phyloP scores from a whole-genome alignment of 2,329 filamentous ascomycete genomes.

The Hypoxylon sp. region DNA sequence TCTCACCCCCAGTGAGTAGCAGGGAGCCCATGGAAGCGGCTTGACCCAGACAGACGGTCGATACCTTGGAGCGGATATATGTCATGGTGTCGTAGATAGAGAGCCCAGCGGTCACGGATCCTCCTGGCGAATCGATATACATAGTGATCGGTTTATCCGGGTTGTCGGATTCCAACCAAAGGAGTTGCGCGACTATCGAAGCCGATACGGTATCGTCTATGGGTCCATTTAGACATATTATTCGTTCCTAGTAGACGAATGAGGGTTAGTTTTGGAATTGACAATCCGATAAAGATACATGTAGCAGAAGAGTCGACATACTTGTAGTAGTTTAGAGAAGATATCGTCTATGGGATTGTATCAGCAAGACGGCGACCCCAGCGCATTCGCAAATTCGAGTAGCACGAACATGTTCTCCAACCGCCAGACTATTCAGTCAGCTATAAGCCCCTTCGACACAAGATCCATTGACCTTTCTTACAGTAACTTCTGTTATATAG shows the following conservation, averaged over 20 bases:
- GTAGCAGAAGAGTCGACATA: conserved; percentile 47
- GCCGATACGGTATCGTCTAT: conserved; percentile 91
- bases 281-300: conserved; percentile 35
- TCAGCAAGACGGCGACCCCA: conserved; percentile 35
- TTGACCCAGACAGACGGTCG: conserved; percentile 93
- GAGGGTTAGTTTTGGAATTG: conserved; percentile 1
- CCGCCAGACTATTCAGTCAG: conserved; percentile 69
- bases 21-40: conserved; percentile 95
- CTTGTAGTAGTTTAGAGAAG: conserved; percentile 81
- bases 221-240: conserved; percentile 90
- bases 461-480: conserved; percentile 41
- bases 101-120: conserved; percentile 84
- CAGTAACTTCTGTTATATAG: conserved; percentile 65
- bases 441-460: conserved; percentile 6
- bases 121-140: conserved; percentile 97
- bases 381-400: conserved; percentile 6
- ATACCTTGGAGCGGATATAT: conserved; percentile 92
- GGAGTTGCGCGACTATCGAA: conserved; percentile 92
- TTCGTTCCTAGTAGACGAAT: conserved; percentile 72
- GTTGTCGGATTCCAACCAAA: conserved; percentile 97
- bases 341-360: conserved; percentile 70
- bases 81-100: conserved; percentile 99
- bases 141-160: conserved; percentile 95
- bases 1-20: conserved; percentile 83
- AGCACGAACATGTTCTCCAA: conserved; percentile 76